Evolutionary conservation across 495 filamentous ascomycete species (phyloP), one percentile per base, ranked within the genome.

Genomic region (Venustampulla echinocandica): DNA sequence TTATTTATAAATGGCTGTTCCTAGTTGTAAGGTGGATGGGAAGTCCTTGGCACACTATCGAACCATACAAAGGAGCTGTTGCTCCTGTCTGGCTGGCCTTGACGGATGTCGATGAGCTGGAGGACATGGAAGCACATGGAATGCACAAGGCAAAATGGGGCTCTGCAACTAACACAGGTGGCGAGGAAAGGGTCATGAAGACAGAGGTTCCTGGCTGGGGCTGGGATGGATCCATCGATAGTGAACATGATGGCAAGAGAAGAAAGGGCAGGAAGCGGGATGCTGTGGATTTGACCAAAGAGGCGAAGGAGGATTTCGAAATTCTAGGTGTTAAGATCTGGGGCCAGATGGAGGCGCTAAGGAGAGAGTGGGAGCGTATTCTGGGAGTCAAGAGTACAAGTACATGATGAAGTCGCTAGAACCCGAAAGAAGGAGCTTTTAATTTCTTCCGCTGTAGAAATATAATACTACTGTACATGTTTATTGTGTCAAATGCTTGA

Each of bases 131-230:
- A 50, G 64, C 65, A 3, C 69, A 74, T 42, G 60, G 52, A 10
- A 2, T 7, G 15, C 23, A 14, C 9, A 69, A 73, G 32, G 68
- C 68, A 10, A 98, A 98, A 69, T 98, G 90, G 90, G 92, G 92
- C 4, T 84, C 80, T 9, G 74, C 77, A 34, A 74, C 70, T 3
- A 70, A 82, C 54, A 53, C 66, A 13, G 49, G 61, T 33, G 90
- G 90, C 0, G 46, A 63, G 18, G 75, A 74, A 55, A 62, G 70
- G 14, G 73, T 83, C 4, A 77, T 70, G 64, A 76, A 75, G 55
- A 87, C 87, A 6, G 87, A 90, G 60, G 76, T 89, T 1, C 81
- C 85, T 23, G 86, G 89, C 3, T 95, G 89, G 88, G 89, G 87
- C 0, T 78, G 77, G 69, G 79, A 83, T 25, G 89, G 89, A 20